Evolutionary conservation across 441 rosid species (phyloP), one percentile per base, ranked within the genome.

Genomic region (Adansonia gregorii): DNA sequence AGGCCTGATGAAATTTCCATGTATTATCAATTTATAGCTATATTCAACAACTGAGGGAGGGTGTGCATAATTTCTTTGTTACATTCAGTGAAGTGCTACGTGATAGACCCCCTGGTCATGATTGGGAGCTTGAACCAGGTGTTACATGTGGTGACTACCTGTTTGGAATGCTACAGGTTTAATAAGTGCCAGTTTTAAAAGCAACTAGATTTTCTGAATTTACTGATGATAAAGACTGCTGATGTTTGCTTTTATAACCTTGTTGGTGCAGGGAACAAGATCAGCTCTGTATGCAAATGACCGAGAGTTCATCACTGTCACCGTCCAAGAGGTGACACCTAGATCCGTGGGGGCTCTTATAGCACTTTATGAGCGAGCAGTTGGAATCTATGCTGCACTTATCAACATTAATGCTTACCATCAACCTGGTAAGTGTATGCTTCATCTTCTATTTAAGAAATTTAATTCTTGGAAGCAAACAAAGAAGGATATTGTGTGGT

Each of bases 91-190:
- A 95, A 88, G 99, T 95, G 31, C 85, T 92, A 67, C 92, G 94
- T 45, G 97, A 94, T 83, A 90, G 99, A 80, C 97, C 94, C 67
- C 99, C 97, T 24, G 99, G 99, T 86, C 99, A 94, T 85, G 99
- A 95, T 83, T 95, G 99, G 99, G 97, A 95, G 82, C 97, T 95
- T 77, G 98, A 95, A 87, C 99, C 98, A 79, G 99, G 98, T 81
- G 99, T 95, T 78, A 94, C 99, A 67, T 95, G 98, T 79, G 98
- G 99, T 71, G 99, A 95, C 83, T 94, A 95, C 88, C 86, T 95
- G 72, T 95, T 95, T 83, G 98, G 99, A 75, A 94, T 95, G 99
- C 86, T 95, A 69, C 98, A 95, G 98, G 99, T 93, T 72, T 76
- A 83, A 73, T 67, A 58, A 49, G 63, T 67, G 19, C 70, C 20